Base-by-base conservation (phyloP, 306 rosid species). In the Sicyos edulis region DNA sequence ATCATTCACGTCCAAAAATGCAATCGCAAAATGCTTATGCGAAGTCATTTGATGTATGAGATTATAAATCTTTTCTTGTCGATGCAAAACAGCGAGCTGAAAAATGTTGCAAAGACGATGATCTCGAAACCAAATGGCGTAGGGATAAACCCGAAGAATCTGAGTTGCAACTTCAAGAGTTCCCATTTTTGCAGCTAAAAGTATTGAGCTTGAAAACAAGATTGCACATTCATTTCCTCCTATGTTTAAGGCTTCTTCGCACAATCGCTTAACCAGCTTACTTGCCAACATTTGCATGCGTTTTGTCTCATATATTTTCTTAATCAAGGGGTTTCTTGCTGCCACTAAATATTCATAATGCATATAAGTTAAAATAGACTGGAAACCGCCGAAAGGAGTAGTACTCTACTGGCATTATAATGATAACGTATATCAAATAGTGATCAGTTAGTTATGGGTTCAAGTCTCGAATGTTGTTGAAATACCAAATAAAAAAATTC, bases 1-100 rank as follows among this genome's bases (percentile, higher is more conserved):
- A 29, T 51, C 21, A 13, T 51, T 3, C 60, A 8, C 0, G 29
- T 51, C 59, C 11, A 47, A 0, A 22, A 70, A 21, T 53, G 45
- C 61, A 8, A 34, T 13, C 0, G 49, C 45, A 17, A 70, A 70
- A 70, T 70, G 60, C 16, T 70, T 70, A 10, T 70, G 44, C 0
- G 59, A 51, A 22, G 45, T 70, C 59, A 70, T 52, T 70, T 70
- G 74, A 52, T 70, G 53, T 15, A 51, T 70, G 16, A 52, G 47
- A 70, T 70, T 70, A 14, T 49, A 70, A 26, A 70, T 53, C 45
- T 51, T 70, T 10, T 49, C 58, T 32, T 70, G 57, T 0, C 61
- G 74, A 54, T 70, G 49, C 4, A 49, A 21, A 52, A 70, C 61
- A 16, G 61, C 49, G 52, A 70, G 59, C 32, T 70, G 74, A 16